Percentiles rank a stretch among this genome's conserved stretches.
phyloP scores from a whole-genome alignment of 345 rosid species.

The Gossypium anomalum region DNA sequence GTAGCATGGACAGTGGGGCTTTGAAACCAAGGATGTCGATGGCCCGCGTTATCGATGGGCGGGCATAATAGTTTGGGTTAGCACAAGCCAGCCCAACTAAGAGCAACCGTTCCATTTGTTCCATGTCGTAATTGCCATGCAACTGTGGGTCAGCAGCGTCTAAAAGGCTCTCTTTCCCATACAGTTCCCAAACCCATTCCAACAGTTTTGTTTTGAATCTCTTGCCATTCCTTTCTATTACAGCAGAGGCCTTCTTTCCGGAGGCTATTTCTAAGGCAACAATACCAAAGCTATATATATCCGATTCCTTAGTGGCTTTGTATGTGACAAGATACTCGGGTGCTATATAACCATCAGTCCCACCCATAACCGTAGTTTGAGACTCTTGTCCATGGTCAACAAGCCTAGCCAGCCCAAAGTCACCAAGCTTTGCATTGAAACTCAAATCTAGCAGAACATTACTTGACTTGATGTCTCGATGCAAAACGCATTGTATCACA shows the following conservation, averaged over 20 bases:
- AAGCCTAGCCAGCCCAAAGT: conserved; percentile 57
- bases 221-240: neutral
- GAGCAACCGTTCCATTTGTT: conserved; percentile 37
- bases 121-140: conserved; percentile 28
- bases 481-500: conserved; percentile 65
- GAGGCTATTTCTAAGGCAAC: conserved; percentile 35
- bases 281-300: conserved; percentile 42
- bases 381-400: conserved; percentile 42
- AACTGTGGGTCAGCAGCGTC: conserved; percentile 1
- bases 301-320: conserved; percentile 42
- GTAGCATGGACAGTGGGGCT: neutral
- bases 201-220: conserved; percentile 33
- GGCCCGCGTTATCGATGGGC: conserved; percentile 47
- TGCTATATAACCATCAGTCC: conserved; percentile 45
- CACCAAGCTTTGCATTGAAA: conserved; percentile 59
- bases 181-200: conserved; percentile 48
- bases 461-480: conserved; percentile 58
- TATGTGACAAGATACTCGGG: conserved; percentile 45
- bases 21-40: conserved; percentile 44
- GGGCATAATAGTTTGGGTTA: conserved; percentile 36
- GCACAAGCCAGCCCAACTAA: conserved; percentile 59
- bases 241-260: conserved; percentile 28
- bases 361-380: conserved; percentile 41
- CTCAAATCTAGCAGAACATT: conserved; percentile 55
- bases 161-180: conserved; percentile 21